Conservation (phyloP, 768 basidiomycete species). For the Sarcomyxa edulis region DNA sequence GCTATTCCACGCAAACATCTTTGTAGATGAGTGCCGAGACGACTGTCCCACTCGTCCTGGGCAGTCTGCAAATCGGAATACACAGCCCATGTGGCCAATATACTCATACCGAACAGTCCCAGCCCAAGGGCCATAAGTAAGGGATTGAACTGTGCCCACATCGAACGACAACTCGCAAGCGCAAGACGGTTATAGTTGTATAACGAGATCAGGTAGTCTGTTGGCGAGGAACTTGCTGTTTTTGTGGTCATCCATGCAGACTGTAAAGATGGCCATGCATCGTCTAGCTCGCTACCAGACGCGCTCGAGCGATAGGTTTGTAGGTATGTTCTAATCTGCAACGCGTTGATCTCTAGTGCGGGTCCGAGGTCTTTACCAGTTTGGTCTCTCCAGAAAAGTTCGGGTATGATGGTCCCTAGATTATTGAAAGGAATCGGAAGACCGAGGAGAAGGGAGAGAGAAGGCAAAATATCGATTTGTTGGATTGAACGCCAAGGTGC, state of each 20-base stretch:
- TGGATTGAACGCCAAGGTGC: constrained; percentile 62
- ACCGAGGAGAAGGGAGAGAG: constrained; percentile 84
- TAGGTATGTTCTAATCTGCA: constrained; percentile 75
- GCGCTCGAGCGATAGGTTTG: constrained; percentile 66
- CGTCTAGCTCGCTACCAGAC: constrained; percentile 71
- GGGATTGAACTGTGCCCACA: constrained; percentile 95
- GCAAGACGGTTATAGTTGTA: constrained; percentile 56
- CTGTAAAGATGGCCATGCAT: constrained; percentile 50
- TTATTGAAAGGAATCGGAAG: constrained; percentile 95
- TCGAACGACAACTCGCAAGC: constrained; percentile 65
- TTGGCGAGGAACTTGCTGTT: constrained; percentile 13
- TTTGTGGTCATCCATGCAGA: constrained; percentile 36
- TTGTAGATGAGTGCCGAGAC: constrained; percentile 27
- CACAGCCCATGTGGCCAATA: constrained; percentile 49
- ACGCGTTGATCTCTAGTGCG: constrained; percentile 67
- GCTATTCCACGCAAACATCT: constrained; percentile 27
- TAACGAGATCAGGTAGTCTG: constrained; percentile 31
- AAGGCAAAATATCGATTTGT: constrained; percentile 92
- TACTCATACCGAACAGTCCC: constrained; percentile 47
- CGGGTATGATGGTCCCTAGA: constrained; percentile 87
- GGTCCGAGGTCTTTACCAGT: constrained; percentile 35
- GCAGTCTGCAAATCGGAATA: constrained; percentile 43
- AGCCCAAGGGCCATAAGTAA: constrained; percentile 74
- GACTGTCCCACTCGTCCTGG: constrained; percentile 35
- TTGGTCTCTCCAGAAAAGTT: constrained; percentile 67